Percentiles rank a stretch among this genome's conserved stretches.
These are phyloP conservation scores for Musa troglodytarum DNA, from an alignment of 176 grass and related monocot genomes.

Conservation along the genomic window DNA sequence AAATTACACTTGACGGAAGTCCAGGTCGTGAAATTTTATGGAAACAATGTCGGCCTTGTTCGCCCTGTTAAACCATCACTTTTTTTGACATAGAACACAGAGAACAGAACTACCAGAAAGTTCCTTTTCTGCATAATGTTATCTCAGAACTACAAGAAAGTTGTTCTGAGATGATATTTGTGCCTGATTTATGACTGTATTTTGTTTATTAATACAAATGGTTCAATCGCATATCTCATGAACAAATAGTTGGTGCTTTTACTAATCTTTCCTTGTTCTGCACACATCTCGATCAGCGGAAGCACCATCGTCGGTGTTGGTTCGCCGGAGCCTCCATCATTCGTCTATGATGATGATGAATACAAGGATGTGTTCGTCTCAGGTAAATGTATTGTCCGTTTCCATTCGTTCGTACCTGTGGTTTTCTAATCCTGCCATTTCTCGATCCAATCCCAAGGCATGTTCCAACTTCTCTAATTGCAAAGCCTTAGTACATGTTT, in stretches of 20 bases:
- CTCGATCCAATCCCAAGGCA: not conserved
- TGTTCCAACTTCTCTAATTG: too few species aligned
- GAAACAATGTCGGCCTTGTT: too few species aligned
- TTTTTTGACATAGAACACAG: not conserved
- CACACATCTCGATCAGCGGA: slow-evolving; percentile 50
- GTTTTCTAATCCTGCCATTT: not conserved
- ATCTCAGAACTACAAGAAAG: too few species aligned
- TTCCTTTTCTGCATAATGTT: too few species aligned
- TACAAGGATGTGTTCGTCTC: slow-evolving; percentile 93
- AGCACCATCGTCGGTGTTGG: slow-evolving; percentile 91
- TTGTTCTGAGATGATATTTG: too few species aligned
- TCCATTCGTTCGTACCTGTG: not conserved
- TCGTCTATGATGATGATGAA: slow-evolving; percentile 82
- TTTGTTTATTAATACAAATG: too few species aligned
- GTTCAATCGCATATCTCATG: too few species aligned
- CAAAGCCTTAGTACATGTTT: too few species aligned
- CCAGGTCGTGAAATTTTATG: too few species aligned
- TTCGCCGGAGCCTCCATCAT: slow-evolving; percentile 83
- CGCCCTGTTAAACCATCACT: not conserved
- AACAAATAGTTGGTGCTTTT: not conserved
- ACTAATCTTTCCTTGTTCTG: not conserved
- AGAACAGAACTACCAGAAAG: too few species aligned
- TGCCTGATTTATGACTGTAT: too few species aligned
- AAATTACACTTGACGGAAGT: too few species aligned
- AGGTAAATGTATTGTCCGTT: slow-evolving; percentile 36